Percentiles rank a stretch among this genome's conserved stretches.
These are phyloP conservation scores for Sedum album DNA, from an alignment of 164 flowering plant species.

Conservation along the genomic window DNA sequence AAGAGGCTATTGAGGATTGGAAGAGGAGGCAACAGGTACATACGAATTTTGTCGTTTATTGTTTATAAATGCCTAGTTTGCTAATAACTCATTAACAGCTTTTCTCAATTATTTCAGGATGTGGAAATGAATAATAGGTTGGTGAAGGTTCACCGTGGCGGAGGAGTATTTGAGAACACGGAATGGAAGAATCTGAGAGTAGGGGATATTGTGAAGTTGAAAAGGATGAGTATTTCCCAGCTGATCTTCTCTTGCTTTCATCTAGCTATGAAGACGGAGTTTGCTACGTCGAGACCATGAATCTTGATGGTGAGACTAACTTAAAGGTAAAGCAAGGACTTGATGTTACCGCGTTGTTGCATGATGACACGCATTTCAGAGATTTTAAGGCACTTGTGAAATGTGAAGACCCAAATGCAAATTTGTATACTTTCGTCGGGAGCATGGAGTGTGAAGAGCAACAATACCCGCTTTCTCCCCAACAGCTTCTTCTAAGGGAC, in stretches of 20 bases:
- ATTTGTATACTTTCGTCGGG: slow-evolving; percentile 80
- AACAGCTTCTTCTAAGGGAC: slow-evolving; percentile 83
- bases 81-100: no score
- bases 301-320: slow-evolving; percentile 96
- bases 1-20: slow-evolving; percentile 62
- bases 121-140: slow-evolving; percentile 74
- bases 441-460: slow-evolving; percentile 51
- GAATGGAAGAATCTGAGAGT: slow-evolving; percentile 81
- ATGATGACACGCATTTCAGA: slow-evolving; percentile 41
- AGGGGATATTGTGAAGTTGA: slow-evolving; percentile 81
- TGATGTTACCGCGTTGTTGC: slow-evolving; percentile 51
- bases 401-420: slow-evolving; percentile 96
- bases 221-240: slow-evolving; percentile 85
- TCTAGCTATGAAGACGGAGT: slow-evolving; percentile 80
- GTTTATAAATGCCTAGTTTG: neutral
- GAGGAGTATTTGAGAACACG: slow-evolving; percentile 49
- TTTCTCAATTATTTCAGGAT: slow-evolving; percentile 71
- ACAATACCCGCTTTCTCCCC: slow-evolving; percentile 61
- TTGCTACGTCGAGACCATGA: slow-evolving; percentile 98
- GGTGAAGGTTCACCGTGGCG: slow-evolving; percentile 51
- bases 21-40: slow-evolving; percentile 46
- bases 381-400: slow-evolving; percentile 60
- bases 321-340: slow-evolving; percentile 84
- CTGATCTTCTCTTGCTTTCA: slow-evolving; percentile 82
- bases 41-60: neutral